phyloP scores from a whole-genome alignment of 495 filamentous ascomycete genomes.

The Lasiosphaeris hirsuta region DNA sequence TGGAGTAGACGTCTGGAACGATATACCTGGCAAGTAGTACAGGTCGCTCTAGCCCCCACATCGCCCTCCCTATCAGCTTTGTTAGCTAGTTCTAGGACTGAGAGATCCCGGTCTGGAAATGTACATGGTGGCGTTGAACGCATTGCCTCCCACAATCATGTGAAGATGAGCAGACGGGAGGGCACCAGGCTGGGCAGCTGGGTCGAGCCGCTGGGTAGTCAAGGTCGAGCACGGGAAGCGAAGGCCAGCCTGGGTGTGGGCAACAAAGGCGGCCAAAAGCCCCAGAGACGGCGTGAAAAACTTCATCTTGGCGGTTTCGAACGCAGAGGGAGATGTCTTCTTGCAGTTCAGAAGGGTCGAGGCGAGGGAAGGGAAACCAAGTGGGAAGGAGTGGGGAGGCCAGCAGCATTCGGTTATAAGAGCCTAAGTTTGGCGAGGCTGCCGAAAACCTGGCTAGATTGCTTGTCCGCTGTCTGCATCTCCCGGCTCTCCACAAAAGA shows the following conservation, averaged over 20 bases:
- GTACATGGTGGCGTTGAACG: constrained; percentile 46
- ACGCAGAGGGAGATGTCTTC: no score
- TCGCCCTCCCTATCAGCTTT: constrained; percentile 30
- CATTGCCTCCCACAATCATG: constrained; percentile 49
- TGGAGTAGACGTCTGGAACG: no score
- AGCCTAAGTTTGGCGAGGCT: no score
- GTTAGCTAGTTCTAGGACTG: no score
- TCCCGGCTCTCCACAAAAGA: no score
- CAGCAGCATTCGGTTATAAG: no score
- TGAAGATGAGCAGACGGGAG: constrained; percentile 45
- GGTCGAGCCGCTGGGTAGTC: constrained; percentile 38
- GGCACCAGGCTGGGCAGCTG: constrained; percentile 39
- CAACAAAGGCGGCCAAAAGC: constrained; percentile 3
- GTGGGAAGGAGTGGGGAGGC: no score
- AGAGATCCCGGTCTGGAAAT: no score
- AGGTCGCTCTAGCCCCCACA: constrained; percentile 38
- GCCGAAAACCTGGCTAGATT: no score
- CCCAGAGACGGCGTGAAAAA: not conserved
- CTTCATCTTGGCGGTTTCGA: constrained; percentile 4
- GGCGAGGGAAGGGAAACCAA: no score
- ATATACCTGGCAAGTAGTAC: constrained; percentile 25
- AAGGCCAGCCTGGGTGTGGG: constrained; percentile 5
- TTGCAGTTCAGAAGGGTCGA: no score
- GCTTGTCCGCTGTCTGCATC: no score
- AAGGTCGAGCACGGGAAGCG: constrained; percentile 12